Evolutionary conservation across 306 rosid species (phyloP), one percentile per base, ranked within the genome.

Genomic region (Senna tora): DNA sequence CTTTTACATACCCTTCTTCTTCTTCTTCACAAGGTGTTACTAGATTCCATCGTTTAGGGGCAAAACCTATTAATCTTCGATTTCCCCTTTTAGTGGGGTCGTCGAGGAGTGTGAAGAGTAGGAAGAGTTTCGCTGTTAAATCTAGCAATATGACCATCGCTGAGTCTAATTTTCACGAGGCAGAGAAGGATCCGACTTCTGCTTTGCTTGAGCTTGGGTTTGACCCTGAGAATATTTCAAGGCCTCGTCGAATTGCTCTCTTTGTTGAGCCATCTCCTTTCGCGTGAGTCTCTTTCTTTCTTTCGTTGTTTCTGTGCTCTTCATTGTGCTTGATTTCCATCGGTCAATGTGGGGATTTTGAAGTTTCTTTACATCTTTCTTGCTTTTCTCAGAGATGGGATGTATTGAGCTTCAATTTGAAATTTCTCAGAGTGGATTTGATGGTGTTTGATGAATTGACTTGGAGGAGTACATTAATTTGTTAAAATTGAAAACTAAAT

Each of bases 261-360:
- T 95, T 95, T 69, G 96, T 95, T 21, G 99, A 95, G 78, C 99
- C 99, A 84, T 95, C 99, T 61, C 99, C 99, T 3, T 95, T 95
- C 71, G 92, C 99, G 99, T 95, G 80, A 86, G 97, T 76, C 22
- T 66, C 43, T 42, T 17, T 52, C 4, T 82, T 34, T 21, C n/a
- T 28, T 58, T 75, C 38, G 8, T 56, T 47, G 20, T 59, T 68
- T 21, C 8, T 36, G 30, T 25, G 9, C 30, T 67, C 41, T 46
- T 65, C 51, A 33, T 50, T 41, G 51, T 58, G 63, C 22, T 5
- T 2, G 11, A 10, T 71, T 5, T 9, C 4, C 67, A 9, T 74
- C 17, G 9, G 33, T 61, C 16, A 25, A 45, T 49, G 58, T 77
- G 49, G 69, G 49, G 30, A 38, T 28, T 49, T 66, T 69, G 47